phyloP scores from a whole-genome alignment of 108 stramenopile species.

The Chaetoceros muelleri region DNA sequence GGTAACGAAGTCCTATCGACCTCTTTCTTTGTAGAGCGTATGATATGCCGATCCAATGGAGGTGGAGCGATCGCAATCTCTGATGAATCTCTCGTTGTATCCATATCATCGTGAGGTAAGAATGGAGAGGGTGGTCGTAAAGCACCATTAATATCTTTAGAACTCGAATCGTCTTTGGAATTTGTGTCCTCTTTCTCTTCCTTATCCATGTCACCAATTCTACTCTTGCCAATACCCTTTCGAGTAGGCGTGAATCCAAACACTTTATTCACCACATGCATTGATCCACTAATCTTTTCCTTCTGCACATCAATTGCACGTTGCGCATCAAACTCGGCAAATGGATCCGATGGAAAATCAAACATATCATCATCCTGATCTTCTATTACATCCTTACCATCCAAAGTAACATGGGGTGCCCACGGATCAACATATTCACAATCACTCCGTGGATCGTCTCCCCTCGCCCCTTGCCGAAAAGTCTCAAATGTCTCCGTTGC shows the following conservation, averaged over 20 bases:
- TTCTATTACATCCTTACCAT: neutral
- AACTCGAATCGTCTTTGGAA: neutral
- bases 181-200: neutral
- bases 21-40: neutral
- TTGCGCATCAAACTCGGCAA: neutral
- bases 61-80: neutral
- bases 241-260: neutral
- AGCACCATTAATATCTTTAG: neutral
- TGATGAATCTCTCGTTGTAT: neutral
- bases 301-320: neutral
- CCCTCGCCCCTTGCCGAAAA: no score
- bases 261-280: neutral
- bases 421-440: neutral
- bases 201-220: neutral
- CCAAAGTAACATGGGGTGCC: no score
- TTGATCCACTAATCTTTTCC: neutral
- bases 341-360: neutral
- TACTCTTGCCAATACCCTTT: neutral
- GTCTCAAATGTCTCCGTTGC: neutral
- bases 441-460: no score
- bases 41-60: neutral
- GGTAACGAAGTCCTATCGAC: neutral
- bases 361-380: neutral
- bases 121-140: neutral
- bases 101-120: neutral